Evolutionary conservation across 1,139 yeast genomes (phyloP).

Genomic region (Nakaseomyces sp.): DNA sequence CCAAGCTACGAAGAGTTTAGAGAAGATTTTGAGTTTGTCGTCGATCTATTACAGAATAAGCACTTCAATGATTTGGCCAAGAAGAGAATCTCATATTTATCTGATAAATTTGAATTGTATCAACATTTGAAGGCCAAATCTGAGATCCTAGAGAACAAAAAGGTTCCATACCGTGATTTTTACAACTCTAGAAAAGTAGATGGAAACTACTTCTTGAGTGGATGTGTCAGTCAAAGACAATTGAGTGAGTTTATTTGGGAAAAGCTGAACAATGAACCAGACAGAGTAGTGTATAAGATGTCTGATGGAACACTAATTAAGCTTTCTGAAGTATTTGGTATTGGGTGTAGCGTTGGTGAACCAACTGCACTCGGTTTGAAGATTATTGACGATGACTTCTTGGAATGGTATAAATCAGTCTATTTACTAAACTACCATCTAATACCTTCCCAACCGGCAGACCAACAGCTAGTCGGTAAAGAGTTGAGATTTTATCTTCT

Average conservation of each 20-base stretch:
- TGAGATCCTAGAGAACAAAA: slow-evolving; percentile 35
- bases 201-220: slow-evolving; percentile 93
- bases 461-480: slow-evolving; percentile 13
- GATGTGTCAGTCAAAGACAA: slow-evolving; percentile 96
- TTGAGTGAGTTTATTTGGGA: slow-evolving; percentile 86
- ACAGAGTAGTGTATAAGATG: slow-evolving; percentile 19
- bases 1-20: slow-evolving; percentile 22
- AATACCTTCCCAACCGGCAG: slow-evolving; percentile 11
- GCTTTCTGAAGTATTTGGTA: slow-evolving; percentile 19
- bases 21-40: slow-evolving; percentile 16
- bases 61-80: slow-evolving; percentile 17
- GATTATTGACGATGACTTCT: slow-evolving; percentile 25
- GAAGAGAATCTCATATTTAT: slow-evolving; percentile 22
- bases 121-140: slow-evolving; percentile 25
- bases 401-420: slow-evolving; percentile 27
- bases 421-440: slow-evolving; percentile 22
- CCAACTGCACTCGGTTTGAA: slow-evolving; percentile 23
- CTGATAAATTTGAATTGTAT: slow-evolving; percentile 26
- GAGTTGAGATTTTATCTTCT: slow-evolving; percentile 19
- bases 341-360: slow-evolving; percentile 11
- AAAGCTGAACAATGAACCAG: slow-evolving; percentile 43
- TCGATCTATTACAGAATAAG: slow-evolving; percentile 14
- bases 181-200: slow-evolving; percentile 96
- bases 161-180: slow-evolving; percentile 88
- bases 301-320: slow-evolving; percentile 13